A percentile compares a stretch with the other conserved stretches of the same genome.
phyloP scores from a whole-genome alignment of 768 basidiomycete species.

The Bullera alba region DNA sequence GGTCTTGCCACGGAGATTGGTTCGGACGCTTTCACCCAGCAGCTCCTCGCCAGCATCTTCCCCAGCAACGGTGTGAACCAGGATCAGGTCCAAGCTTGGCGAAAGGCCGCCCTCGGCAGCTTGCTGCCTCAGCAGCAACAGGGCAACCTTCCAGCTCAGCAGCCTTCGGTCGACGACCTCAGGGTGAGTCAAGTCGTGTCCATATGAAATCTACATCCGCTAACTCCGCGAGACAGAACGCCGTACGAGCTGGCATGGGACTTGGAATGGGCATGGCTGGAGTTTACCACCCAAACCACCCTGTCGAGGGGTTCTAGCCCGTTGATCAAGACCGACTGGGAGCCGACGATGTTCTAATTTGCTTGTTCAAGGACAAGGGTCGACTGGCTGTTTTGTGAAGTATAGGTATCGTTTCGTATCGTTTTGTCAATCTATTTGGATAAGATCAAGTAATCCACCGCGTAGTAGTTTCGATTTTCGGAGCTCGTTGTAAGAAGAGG shows the following conservation, averaged over 20 bases:
- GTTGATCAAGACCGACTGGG: not conserved
- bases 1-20: not conserved
- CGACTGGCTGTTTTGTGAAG: too few relatives aligned
- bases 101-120: constrained; percentile 5
- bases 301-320: constrained; percentile 7
- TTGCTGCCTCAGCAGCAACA: not conserved
- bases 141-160: not conserved
- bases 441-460: too few relatives aligned
- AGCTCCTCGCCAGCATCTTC: constrained; percentile 22
- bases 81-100: constrained; percentile 13
- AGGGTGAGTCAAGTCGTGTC: constrained; percentile 3
- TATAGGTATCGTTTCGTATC: too few relatives aligned
- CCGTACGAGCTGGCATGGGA: constrained; percentile 28
- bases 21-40: constrained; percentile 19
- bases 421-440: too few relatives aligned
- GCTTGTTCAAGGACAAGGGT: too few relatives aligned
- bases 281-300: not conserved
- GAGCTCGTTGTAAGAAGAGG: too few relatives aligned
- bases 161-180: constrained; percentile 16
- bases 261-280: constrained; percentile 17
- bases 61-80: constrained; percentile 4
- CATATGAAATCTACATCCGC: not conserved
- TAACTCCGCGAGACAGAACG: constrained; percentile 6
- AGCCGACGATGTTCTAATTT: too few relatives aligned
- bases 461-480: too few relatives aligned